phyloP scores from a whole-genome alignment of 2,329 filamentous ascomycete genomes.

The Didymella exigua region DNA sequence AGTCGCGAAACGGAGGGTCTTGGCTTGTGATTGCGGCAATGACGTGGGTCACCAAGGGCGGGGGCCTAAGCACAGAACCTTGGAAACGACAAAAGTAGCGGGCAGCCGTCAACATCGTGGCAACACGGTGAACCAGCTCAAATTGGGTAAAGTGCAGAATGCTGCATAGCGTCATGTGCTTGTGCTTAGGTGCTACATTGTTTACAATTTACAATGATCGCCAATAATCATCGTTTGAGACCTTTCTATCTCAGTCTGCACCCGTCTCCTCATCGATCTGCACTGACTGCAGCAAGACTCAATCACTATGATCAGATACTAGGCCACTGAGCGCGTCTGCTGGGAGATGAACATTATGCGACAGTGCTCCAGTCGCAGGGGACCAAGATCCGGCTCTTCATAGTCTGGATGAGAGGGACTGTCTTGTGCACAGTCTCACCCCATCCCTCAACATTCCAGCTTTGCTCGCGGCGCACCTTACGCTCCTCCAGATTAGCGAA shows the following conservation, averaged over 20 bases:
- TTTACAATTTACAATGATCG: too few relatives aligned
- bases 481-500: constrained; percentile 96
- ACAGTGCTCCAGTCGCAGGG: constrained; percentile 98
- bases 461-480: constrained; percentile 87
- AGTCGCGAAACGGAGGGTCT: constrained; percentile 20
- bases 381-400: constrained; percentile 92
- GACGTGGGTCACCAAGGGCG: constrained; percentile 33
- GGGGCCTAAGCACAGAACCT: constrained; percentile 11
- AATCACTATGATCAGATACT: too few relatives aligned
- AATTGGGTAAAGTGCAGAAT: neutral
- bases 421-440: constrained; percentile 98
- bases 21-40: constrained; percentile 38
- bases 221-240: neutral
- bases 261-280: too few relatives aligned
- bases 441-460: constrained; percentile 95
- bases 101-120: constrained; percentile 1
- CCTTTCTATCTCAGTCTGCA: neutral
- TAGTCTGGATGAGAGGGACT: constrained; percentile 91
- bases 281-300: neutral
- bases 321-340: neutral
- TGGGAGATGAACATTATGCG: constrained; percentile 57
- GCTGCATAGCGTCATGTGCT: neutral
- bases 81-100: constrained; percentile 4
- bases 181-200: neutral
- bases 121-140: neutral